Conservation (phyloP, 176 grass and related monocot species). For the Puccinellia tenuiflora region DNA sequence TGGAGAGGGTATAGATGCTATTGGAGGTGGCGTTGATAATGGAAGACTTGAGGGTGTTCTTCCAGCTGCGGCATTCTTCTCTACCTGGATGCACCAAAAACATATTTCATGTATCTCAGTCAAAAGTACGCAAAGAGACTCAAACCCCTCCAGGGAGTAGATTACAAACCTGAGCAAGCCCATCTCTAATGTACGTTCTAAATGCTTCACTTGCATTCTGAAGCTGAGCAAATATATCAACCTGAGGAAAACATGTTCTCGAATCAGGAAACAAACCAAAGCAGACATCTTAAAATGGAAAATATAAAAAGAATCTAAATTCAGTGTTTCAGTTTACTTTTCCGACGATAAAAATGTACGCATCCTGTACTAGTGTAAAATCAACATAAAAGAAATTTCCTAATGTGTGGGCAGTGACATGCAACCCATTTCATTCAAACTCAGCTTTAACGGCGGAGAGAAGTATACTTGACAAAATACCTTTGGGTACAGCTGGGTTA, state of each 20-base stretch:
- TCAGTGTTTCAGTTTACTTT: not conserved
- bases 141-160: not conserved
- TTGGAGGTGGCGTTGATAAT: conserved; percentile 84
- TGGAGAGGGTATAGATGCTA: conserved; percentile 77
- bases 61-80: conserved; percentile 88
- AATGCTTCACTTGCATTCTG: conserved; percentile 99
- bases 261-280: not conserved
- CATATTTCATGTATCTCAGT: not conserved
- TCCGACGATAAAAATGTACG: not conserved
- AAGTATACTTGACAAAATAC: conserved; percentile 23
- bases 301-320: not conserved
- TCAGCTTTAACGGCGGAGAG: not conserved
- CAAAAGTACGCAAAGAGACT: not conserved
- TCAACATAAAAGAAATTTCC: not conserved
- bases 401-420: not conserved
- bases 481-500: conserved; percentile 98
- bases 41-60: conserved; percentile 85
- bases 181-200: conserved; percentile 98
- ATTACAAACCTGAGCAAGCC: conserved; percentile 72
- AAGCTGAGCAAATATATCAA: conserved; percentile 99
- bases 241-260: conserved; percentile 38
- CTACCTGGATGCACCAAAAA: conserved; percentile 60
- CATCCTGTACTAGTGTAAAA: not conserved
- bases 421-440: not conserved
- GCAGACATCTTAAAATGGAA: not conserved